A percentile compares a stretch with the other conserved stretches of the same genome.
Evolutionary conservation across 2,329 filamentous ascomycete genomes (phyloP).

Genomic region (Clonostachys rhizophaga): DNA sequence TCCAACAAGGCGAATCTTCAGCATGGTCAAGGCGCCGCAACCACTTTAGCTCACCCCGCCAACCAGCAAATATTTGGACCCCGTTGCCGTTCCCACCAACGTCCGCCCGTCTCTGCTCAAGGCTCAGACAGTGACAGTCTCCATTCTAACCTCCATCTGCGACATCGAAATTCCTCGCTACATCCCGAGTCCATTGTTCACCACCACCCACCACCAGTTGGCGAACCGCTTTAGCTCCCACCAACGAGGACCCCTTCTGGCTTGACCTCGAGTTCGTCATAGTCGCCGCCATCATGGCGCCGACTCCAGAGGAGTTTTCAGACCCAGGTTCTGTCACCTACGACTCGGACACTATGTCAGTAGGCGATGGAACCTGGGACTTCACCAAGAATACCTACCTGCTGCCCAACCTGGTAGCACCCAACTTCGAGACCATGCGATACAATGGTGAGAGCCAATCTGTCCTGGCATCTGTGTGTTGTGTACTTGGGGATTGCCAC

Average conservation of each 20-base stretch:
- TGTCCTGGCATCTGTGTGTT: background rate
- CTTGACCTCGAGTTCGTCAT: background rate
- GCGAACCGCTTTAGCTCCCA: too few relatives aligned
- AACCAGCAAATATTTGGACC: too few relatives aligned
- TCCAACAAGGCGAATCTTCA: too few relatives aligned
- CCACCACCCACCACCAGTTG: too few relatives aligned
- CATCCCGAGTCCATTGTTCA: background rate
- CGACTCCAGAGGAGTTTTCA: slow-evolving; percentile 55
- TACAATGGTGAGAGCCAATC: slow-evolving; percentile 64
- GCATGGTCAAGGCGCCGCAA: too few relatives aligned
- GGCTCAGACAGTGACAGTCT: background rate
- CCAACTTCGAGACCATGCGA: slow-evolving; percentile 77
- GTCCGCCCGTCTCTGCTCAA: background rate
- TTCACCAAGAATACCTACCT: slow-evolving; percentile 72
- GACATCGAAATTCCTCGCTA: background rate
- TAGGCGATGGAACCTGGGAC: slow-evolving; percentile 83
- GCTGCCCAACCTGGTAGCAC: slow-evolving; percentile 69
- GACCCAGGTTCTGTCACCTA: slow-evolving; percentile 70
- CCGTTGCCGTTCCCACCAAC: too few relatives aligned
- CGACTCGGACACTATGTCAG: slow-evolving; percentile 66
- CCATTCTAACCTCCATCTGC: background rate
- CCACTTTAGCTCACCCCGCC: too few relatives aligned
- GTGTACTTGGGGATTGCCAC: background rate
- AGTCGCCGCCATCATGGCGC: slow-evolving; percentile 49
- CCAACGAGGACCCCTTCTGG: too few relatives aligned